Conservation (phyloP, 495 filamentous ascomycete species). For the Massariosphaeria phaeospora region DNA sequence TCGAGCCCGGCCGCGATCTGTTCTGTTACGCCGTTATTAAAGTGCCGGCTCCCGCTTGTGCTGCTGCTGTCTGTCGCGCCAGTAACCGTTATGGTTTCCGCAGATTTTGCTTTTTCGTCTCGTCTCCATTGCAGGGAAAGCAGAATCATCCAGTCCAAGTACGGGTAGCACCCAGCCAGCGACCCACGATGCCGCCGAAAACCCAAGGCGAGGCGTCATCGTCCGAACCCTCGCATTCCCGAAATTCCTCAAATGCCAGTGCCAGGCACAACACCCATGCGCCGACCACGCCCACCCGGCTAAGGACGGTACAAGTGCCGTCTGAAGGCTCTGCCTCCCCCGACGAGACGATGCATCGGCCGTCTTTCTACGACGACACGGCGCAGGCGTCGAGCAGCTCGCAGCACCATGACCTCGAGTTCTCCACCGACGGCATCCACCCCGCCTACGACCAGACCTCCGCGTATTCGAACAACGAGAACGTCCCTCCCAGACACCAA, state of each 20-base stretch:
- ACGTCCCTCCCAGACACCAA: not conserved
- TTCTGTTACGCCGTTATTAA: no score
- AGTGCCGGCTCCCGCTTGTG: no score
- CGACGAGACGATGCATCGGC: conserved; percentile 19
- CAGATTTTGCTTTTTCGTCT: not conserved
- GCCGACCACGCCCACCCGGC: conserved; percentile 29
- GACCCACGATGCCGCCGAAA: conserved; percentile 18
- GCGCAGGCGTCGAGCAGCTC: conserved; percentile 17
- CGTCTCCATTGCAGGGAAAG: conserved; percentile 7
- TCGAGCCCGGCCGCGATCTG: no score
- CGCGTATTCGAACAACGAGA: conserved; percentile 21
- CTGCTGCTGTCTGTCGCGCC: no score
- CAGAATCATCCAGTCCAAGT: conserved; percentile 16
- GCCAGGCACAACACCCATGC: conserved; percentile 20
- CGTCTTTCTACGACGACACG: conserved; percentile 2
- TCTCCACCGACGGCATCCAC: conserved; percentile 33
- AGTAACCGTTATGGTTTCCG: conserved; percentile 2
- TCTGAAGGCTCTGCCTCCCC: conserved; percentile 27
- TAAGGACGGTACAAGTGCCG: conserved; percentile 31
- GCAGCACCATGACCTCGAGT: conserved; percentile 15
- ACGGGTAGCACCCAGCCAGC: conserved; percentile 12
- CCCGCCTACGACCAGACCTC: conserved; percentile 17
- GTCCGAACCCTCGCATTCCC: conserved; percentile 4
- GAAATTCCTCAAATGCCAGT: conserved; percentile 19
- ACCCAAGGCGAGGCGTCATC: conserved; percentile 18